Percentiles rank a stretch among this genome's conserved stretches.
These are phyloP conservation scores for Globisporangium paroecandrum DNA, from an alignment of 352 stramenopile genomes.

Conservation along the genomic window DNA sequence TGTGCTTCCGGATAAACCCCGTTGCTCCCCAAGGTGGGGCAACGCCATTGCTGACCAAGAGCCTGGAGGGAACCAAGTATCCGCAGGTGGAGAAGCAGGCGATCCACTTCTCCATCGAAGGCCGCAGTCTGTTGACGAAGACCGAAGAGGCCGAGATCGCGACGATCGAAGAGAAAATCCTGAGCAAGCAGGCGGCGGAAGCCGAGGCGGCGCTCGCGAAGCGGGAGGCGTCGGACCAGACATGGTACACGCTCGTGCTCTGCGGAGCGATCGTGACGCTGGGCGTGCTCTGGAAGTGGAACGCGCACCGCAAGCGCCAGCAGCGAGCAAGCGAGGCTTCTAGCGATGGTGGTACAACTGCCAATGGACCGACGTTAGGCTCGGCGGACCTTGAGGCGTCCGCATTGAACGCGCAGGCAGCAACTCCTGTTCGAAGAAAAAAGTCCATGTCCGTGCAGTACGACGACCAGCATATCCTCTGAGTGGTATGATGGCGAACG, in stretches of 20 bases:
- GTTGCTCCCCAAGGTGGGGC: constrained; percentile 29
- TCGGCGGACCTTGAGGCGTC: constrained; percentile 7
- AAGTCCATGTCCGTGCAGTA: constrained; percentile 18
- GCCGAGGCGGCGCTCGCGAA: constrained; percentile 16
- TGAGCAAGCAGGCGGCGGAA: constrained; percentile 33
- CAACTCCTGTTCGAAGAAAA: constrained; percentile 14
- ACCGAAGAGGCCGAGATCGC: constrained; percentile 58
- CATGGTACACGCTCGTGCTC: constrained; percentile 17
- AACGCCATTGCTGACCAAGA: constrained; percentile 55
- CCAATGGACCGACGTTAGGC: not conserved
- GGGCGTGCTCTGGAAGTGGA: constrained; percentile 15
- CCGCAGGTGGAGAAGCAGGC: constrained; percentile 59
- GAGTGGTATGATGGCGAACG: not conserved
- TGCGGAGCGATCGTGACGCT: constrained; percentile 9
- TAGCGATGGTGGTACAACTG: not conserved
- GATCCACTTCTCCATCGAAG: constrained; percentile 79
- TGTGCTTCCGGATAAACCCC: constrained; percentile 62
- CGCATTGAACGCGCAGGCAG: not conserved
- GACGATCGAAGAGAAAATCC: constrained; percentile 42
- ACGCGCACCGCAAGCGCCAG: constrained; percentile 17
- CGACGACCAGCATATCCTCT: constrained; percentile 20
- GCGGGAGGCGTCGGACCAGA: constrained; percentile 10
- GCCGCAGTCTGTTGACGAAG: constrained; percentile 45
- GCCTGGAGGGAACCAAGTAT: constrained; percentile 56
- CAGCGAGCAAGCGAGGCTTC: constrained; percentile 1